Base-by-base conservation (phyloP, 331 rosid species). In the Malus hybrid region DNA sequence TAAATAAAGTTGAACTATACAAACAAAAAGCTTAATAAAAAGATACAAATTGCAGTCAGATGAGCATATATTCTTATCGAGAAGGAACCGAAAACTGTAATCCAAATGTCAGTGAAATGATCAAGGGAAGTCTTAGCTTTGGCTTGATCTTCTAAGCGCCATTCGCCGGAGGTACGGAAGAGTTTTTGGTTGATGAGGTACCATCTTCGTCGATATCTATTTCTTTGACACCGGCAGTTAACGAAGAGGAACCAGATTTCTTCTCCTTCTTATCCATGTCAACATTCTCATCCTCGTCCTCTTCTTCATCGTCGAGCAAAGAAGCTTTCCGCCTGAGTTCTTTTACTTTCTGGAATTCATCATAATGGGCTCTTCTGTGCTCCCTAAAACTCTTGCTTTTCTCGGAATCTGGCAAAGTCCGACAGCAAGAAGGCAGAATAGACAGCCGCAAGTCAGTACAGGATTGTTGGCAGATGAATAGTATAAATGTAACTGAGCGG, bases 351-450 rank as follows among this genome's bases (percentile, higher is more conserved):
- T 82, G 93, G 82, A 76, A 94, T 82, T 94, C 99, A 83, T 94
- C 89, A 33, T 94, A 94, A 80, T 94, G 99, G 77, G 96, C 97
- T 82, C 76, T 89, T 69, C 99, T 86, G 63, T 85, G 97, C 86
- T 92, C 92, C 81, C 82, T 87, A 59, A 94, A 94, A 50, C 83
- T 85, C 83, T 74, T 89, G 18, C 84, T 97, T 75, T 90, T 63
- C 74, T 86, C 90, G 46, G 92, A 84, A 87, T 82, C 93, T 76
- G 82, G 77, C 36, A 72, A 29, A 1, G 68, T 78, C 67, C 10
- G 76, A 20, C 9, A 29, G 67, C 32, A 71, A 60, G 70, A 75
- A 70, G 22, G 61, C 6, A 16, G 60, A 75, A 67, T 19, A 74
- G 67, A 74, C 70, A 76, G 66, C 60, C 77, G 66, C 56, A 52